Evolutionary conservation across 176 grass and related monocot genomes (phyloP), one percentile per base, ranked within the genome.

Genomic region (Thalia dealbata): DNA sequence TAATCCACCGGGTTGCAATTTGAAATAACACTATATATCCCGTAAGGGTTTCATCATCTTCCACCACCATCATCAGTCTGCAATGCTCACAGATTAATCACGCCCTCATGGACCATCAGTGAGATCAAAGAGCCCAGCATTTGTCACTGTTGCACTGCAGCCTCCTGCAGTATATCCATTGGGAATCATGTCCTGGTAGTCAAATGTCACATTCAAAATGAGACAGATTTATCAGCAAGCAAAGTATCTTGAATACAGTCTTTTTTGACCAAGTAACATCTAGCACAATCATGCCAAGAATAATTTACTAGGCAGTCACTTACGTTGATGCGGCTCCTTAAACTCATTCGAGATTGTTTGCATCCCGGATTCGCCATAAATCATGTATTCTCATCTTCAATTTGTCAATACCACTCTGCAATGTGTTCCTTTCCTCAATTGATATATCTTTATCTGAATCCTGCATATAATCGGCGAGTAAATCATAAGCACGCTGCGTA

Each of bases 391-490:
- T 70, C 14, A 2, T 23, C 42, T 25, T 70, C 67, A 50, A 19
- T 70, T 70, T 19, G n/a, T 70, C 44, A 46, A 70, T 41, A 46
- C 42, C 44, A 70, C 10, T 48, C 7, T 25, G 67, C 26, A 70
- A 25, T 23, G 12, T 45, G 21, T n/a, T 22, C 15, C 42, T 70
- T 48, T 70, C 42, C 50, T 70, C 67, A 50, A 48, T n/a, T 26
- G 67, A 46, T 48, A 6, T 70, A 70, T 44, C n/a, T 26, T 70
- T 70, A 48, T 70, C 44, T 70, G 67, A 70, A 50, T 70, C 67
- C 67, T 70, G 67, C 21, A 70, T 16, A 22, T 48, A 44, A 24
- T 13, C 4, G 32, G 32, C 32, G 14, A 14, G 1, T 6, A 14
- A 25, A 6, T 48, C 46, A 25, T 18, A n/a, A 65, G 26, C 27